phyloP scores from a whole-genome alignment of 2,329 filamentous ascomycete genomes.

The Hortaea sp. region DNA sequence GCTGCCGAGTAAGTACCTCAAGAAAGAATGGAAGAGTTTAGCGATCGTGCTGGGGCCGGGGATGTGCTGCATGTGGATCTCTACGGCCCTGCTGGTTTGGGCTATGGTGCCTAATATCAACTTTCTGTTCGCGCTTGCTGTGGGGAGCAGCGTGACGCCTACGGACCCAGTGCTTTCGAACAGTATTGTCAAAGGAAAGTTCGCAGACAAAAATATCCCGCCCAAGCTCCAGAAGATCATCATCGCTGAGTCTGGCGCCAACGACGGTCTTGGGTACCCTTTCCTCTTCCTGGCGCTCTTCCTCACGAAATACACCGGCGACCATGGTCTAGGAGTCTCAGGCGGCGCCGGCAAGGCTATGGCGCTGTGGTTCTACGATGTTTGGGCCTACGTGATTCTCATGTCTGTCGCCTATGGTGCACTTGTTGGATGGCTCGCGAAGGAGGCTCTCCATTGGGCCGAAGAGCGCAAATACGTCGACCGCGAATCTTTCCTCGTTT shows the following conservation, averaged over 20 bases:
- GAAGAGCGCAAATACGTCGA: constrained; percentile 75
- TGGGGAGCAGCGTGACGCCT: constrained; percentile 82
- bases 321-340: constrained; percentile 42
- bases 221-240: constrained; percentile 63
- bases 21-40: constrained; percentile 68
- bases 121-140: constrained; percentile 68
- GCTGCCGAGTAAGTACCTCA: constrained; percentile 71
- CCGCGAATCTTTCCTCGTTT: constrained; percentile 77
- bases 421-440: constrained; percentile 68
- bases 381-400: constrained; percentile 72
- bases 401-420: constrained; percentile 70
- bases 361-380: constrained; percentile 74
- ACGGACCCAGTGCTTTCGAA: constrained; percentile 84
- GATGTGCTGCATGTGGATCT: constrained; percentile 80
- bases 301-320: constrained; percentile 63
- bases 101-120: constrained; percentile 59
- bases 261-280: constrained; percentile 81
- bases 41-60: constrained; percentile 67
- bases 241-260: constrained; percentile 66
- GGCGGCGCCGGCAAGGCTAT: constrained; percentile 60
- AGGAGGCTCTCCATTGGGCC: constrained; percentile 74
- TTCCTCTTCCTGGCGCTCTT: constrained; percentile 81
- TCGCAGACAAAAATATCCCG: constrained; percentile 83
- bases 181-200: constrained; percentile 85
- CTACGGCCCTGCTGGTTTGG: constrained; percentile 71